phyloP scores from a whole-genome alignment of 441 rosid genomes.

The Heliophila coronopifolia region DNA sequence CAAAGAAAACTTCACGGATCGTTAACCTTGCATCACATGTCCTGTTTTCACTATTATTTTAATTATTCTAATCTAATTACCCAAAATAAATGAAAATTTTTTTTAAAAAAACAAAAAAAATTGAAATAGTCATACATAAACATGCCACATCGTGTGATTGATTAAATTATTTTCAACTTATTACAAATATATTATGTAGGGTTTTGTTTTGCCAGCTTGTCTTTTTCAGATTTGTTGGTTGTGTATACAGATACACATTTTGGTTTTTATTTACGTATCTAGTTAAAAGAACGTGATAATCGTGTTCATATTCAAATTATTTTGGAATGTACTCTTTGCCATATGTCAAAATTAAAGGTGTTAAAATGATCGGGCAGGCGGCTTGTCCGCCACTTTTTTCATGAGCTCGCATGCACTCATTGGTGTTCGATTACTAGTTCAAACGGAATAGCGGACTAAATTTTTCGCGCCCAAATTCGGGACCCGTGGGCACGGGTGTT shows the following conservation, averaged over 20 bases:
- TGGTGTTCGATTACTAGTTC: too few relatives aligned
- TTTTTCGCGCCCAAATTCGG: too few relatives aligned
- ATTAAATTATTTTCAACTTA: not conserved
- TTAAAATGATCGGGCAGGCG: too few relatives aligned
- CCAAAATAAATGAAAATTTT: not conserved
- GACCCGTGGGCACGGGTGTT: too few relatives aligned
- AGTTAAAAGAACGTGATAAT: too few relatives aligned
- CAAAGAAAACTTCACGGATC: slow-evolving; percentile 31
- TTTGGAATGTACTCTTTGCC: too few relatives aligned
- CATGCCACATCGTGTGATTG: not conserved
- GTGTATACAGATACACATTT: not conserved
- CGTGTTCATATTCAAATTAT: too few relatives aligned
- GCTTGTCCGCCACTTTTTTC: too few relatives aligned
- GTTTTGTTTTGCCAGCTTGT: not conserved
- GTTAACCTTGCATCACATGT: slow-evolving; percentile 22
- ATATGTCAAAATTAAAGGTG: too few relatives aligned
- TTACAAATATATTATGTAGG: not conserved
- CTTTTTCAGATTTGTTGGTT: not conserved
- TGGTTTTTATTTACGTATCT: not conserved
- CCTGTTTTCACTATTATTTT: slow-evolving; percentile 1
- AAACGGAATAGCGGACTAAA: too few relatives aligned
- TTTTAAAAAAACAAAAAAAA: not conserved
- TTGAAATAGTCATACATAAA: not conserved
- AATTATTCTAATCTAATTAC: not conserved
- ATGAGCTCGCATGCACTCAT: too few relatives aligned